These are phyloP conservation scores for Grifola frondosa DNA, from an alignment of 1,284 basidiomycete genomes.

Conservation along the genomic window DNA sequence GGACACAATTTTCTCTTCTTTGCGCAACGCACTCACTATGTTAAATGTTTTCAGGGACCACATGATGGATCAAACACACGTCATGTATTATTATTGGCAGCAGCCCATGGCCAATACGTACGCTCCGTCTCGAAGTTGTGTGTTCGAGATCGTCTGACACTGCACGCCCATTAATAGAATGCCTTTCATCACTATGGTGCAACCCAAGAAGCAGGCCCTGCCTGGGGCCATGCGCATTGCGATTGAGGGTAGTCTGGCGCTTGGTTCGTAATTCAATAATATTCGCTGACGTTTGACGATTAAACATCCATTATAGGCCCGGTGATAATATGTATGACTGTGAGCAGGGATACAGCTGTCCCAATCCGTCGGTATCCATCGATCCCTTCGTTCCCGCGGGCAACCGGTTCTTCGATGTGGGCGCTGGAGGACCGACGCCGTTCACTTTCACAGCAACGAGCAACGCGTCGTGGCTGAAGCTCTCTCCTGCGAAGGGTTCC, in stretches of 20 bases:
- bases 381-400: constrained; percentile 55
- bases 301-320: constrained; percentile 41
- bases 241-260: constrained; percentile 58
- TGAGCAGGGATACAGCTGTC: constrained; percentile 47
- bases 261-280: constrained; percentile 41
- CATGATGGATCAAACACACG: constrained; percentile 70
- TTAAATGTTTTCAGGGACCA: too few relatives aligned
- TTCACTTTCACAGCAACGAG: constrained; percentile 55
- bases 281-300: not conserved
- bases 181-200: constrained; percentile 56
- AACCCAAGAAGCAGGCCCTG: constrained; percentile 54
- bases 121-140: constrained; percentile 10
- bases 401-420: constrained; percentile 59
- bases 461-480: constrained; percentile 54
- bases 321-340: constrained; percentile 63
- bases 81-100: constrained; percentile 71
- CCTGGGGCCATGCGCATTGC: constrained; percentile 61
- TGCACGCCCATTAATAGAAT: constrained; percentile 37
- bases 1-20: too few relatives aligned
- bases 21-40: too few relatives aligned
- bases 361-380: constrained; percentile 48
- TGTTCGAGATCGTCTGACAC: not conserved
- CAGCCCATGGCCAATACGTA: constrained; percentile 63
- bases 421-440: constrained; percentile 56
- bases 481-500: constrained; percentile 47